Percentiles rank a stretch among this genome's conserved stretches.
phyloP scores from a whole-genome alignment of 805 yeast genomes.

The Saturnispora sekii region DNA sequence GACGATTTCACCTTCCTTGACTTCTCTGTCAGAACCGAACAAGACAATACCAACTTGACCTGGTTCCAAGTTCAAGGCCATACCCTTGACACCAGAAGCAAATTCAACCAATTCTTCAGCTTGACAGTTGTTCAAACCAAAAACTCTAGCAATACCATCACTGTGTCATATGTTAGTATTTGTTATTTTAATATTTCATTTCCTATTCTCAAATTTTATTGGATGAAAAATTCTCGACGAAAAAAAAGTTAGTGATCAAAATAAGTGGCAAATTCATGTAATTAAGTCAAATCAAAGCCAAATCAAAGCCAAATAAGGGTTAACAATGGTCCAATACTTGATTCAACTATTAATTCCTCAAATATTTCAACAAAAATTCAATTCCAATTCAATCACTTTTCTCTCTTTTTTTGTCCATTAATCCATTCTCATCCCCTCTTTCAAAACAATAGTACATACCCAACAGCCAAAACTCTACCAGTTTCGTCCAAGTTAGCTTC shows the following conservation, averaged over 20 bases:
- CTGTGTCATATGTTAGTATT: conserved; percentile 31
- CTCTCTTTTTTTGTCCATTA: too few species aligned
- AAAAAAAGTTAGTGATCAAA: conserved; percentile 2
- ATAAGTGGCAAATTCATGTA: not conserved
- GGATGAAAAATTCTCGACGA: conserved; percentile 1
- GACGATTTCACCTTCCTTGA: conserved; percentile 98
- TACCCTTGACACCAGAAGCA: conserved; percentile 99
- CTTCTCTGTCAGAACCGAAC: conserved; percentile 98
- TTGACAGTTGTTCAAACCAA: conserved; percentile 98
- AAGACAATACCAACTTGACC: conserved; percentile 99
- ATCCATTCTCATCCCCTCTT: too few species aligned
- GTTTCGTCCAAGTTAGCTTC: conserved; percentile 98
- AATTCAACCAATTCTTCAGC: conserved; percentile 99
- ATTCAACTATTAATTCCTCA: too few species aligned
- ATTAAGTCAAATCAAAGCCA: too few species aligned
- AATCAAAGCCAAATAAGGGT: too few species aligned
- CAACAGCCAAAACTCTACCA: conserved; percentile 98
- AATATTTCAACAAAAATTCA: too few species aligned
- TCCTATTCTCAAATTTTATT: not conserved
- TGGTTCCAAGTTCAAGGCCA: conserved; percentile 99
- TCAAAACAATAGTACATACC: conserved; percentile 41
- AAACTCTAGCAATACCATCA: conserved; percentile 99
- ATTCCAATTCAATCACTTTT: too few species aligned
- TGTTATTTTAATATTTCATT: not conserved
- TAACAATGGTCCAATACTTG: too few species aligned